Evolutionary conservation across 495 filamentous ascomycete species (phyloP).

Genomic region (Xylaria palmicola): DNA sequence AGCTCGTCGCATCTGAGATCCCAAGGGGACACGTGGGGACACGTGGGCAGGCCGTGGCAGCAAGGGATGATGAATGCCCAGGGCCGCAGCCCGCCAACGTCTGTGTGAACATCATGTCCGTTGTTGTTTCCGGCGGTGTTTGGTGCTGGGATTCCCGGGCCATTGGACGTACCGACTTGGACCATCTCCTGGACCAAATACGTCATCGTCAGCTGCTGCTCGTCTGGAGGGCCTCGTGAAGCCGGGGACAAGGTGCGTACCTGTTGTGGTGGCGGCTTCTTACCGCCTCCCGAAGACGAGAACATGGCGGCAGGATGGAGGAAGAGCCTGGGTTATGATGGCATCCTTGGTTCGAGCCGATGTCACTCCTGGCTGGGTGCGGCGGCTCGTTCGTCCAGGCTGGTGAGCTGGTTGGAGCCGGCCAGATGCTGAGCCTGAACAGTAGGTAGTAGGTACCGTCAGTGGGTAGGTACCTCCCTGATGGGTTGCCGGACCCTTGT

Average conservation of each 20-base stretch:
- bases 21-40: background rate
- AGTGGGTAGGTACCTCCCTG: no score
- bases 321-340: slow-evolving; percentile 12
- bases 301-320: slow-evolving; percentile 46
- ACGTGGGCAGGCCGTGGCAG: background rate
- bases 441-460: background rate
- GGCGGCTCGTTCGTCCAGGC: no score
- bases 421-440: background rate
- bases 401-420: background rate
- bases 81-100: background rate
- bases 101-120: no score
- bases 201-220: slow-evolving; percentile 32
- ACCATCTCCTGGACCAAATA: slow-evolving; percentile 82
- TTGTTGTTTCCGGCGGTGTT: background rate
- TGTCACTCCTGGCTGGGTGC: slow-evolving; percentile 7
- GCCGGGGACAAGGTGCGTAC: slow-evolving; percentile 44
- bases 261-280: slow-evolving; percentile 72
- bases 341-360: slow-evolving; percentile 22
- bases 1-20: background rate
- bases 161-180: slow-evolving; percentile 79
- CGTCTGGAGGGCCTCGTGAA: background rate
- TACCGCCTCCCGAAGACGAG: slow-evolving; percentile 57
- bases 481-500: background rate
- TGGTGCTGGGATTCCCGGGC: background rate
- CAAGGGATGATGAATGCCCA: background rate